phyloP scores from a whole-genome alignment of 345 rosid species.

The Fremontodendron californicum region DNA sequence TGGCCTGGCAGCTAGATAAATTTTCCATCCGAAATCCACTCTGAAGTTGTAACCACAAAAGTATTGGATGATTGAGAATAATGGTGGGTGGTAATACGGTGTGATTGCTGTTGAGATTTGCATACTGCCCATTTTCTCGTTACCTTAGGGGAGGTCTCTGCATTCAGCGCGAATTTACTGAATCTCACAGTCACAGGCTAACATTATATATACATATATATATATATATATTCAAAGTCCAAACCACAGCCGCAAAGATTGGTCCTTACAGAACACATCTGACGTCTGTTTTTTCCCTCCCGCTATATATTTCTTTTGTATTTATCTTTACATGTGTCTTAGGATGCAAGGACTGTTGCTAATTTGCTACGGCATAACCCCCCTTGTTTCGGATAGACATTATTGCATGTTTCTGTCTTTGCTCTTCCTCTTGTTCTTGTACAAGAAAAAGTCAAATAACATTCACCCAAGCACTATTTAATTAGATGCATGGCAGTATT shows the following conservation, averaged over 20 bases:
- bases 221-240: too few relatives aligned
- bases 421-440: background rate
- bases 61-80: background rate
- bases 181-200: background rate
- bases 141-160: slow-evolving; percentile 10
- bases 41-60: slow-evolving; percentile 3
- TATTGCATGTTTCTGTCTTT: background rate
- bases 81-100: background rate
- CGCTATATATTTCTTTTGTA: too few relatives aligned
- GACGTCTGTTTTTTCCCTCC: too few relatives aligned
- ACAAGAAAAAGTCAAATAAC: background rate
- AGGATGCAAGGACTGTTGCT: too few relatives aligned
- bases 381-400: too few relatives aligned
- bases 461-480: too few relatives aligned
- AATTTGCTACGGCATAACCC: too few relatives aligned
- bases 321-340: too few relatives aligned
- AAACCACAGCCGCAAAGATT: too few relatives aligned
- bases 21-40: background rate
- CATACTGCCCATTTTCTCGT: background rate
- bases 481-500: too few relatives aligned
- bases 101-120: background rate
- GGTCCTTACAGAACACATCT: background rate
- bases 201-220: too few relatives aligned
- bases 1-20: background rate
- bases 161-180: background rate